These are phyloP conservation scores for Ampelomyces quisqualis DNA, from an alignment of 2,329 filamentous ascomycete genomes.

Conservation along the genomic window DNA sequence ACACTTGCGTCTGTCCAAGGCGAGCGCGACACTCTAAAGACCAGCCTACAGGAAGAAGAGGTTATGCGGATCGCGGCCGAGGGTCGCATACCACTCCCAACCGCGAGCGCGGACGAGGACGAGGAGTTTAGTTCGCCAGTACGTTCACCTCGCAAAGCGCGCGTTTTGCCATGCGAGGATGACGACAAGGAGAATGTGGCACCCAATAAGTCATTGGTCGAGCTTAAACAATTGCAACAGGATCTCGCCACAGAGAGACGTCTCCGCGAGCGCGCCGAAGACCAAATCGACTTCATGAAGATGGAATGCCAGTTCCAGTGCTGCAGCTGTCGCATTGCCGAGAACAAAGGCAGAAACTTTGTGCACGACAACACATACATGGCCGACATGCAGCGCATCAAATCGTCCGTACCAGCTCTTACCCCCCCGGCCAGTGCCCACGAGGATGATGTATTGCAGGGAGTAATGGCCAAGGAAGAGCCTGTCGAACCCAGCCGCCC, in stretches of 20 bases:
- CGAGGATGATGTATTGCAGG: slow-evolving; percentile 46
- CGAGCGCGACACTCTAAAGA: slow-evolving; percentile 73
- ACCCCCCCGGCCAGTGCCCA: slow-evolving; percentile 65
- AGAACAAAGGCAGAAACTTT: slow-evolving; percentile 43
- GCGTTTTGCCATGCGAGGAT: slow-evolving; percentile 47
- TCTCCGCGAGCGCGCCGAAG: slow-evolving; percentile 67
- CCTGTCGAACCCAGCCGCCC: slow-evolving; percentile 19
- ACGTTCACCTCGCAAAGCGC: slow-evolving; percentile 51
- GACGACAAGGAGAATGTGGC: slow-evolving; percentile 52
- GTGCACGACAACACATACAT: slow-evolving; percentile 42
- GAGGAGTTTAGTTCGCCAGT: slow-evolving; percentile 65
- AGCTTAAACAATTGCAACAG: slow-evolving; percentile 52
- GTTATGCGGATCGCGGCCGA: slow-evolving; percentile 71
- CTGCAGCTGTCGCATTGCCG: slow-evolving; percentile 59
- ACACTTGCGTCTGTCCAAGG: slow-evolving; percentile 67
- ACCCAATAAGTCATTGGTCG: slow-evolving; percentile 48
- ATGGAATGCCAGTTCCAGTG: slow-evolving; percentile 70
- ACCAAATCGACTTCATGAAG: slow-evolving; percentile 74
- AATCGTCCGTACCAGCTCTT: slow-evolving; percentile 55
- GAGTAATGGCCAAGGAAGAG: slow-evolving; percentile 27
- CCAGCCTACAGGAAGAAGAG: slow-evolving; percentile 70
- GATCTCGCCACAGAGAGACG: slow-evolving; percentile 56
- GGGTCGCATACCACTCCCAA: slow-evolving; percentile 66
- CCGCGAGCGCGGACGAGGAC: slow-evolving; percentile 51
- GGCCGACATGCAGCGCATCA: slow-evolving; percentile 42